Evolutionary conservation across 2,329 filamentous ascomycete genomes (phyloP).

Genomic region (Colletotrichum phormii): DNA sequence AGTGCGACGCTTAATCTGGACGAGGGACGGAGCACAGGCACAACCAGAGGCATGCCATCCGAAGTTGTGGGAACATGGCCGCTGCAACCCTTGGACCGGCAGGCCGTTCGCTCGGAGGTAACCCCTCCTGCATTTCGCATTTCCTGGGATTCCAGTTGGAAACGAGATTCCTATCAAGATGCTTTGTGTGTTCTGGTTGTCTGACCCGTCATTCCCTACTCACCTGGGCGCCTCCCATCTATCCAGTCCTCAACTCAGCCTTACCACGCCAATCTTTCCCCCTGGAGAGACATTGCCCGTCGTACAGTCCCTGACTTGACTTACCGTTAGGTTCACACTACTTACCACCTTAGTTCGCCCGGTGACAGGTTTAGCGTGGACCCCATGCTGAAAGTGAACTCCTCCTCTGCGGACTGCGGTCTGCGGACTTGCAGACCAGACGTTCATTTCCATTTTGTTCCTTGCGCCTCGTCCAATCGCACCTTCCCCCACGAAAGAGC

Average conservation of each 20-base stretch:
- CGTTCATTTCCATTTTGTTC: conserved; percentile 4
- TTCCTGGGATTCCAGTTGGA: background rate
- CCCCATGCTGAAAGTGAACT: background rate
- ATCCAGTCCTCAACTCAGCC: conserved; percentile 13
- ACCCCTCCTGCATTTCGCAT: background rate
- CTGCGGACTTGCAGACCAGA: background rate
- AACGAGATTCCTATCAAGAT: conserved; percentile 2
- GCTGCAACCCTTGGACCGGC: background rate
- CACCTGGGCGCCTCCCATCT: background rate
- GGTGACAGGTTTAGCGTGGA: background rate
- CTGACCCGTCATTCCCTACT: conserved; percentile 8
- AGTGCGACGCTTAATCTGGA: conserved; percentile 31
- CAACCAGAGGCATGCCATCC: conserved; percentile 26
- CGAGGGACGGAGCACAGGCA: conserved; percentile 20
- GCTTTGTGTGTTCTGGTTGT: background rate
- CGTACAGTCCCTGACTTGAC: background rate
- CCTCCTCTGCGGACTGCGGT: background rate
- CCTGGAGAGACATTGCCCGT: conserved; percentile 13
- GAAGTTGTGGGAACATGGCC: conserved; percentile 1
- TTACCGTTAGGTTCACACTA: background rate
- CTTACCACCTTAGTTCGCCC: background rate
- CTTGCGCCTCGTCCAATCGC: conserved; percentile 12
- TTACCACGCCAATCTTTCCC: conserved; percentile 9
- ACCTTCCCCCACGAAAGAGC: conserved; percentile 17
- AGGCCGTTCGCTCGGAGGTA: background rate